phyloP scores from a whole-genome alignment of 805 yeast species.

The Metschnikowia drakensbergensis region DNA sequence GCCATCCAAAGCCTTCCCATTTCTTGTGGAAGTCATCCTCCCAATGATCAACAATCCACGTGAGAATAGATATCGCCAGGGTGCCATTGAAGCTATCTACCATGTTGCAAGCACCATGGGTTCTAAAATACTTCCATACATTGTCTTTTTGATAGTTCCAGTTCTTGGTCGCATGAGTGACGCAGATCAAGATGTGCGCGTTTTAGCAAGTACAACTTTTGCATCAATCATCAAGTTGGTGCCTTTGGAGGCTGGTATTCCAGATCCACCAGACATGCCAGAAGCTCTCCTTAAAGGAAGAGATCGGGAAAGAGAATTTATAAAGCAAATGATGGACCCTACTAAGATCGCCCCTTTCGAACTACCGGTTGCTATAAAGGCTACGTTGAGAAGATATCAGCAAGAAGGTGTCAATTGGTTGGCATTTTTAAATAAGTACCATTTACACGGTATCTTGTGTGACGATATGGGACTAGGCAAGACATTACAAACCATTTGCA shows the following conservation, averaged over 20 bases:
- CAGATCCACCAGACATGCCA: conserved; percentile 92
- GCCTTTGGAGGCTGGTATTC: conserved; percentile 95
- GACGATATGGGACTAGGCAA: conserved; percentile 99
- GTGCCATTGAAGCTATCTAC: conserved; percentile 87
- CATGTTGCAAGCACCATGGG: conserved; percentile 87
- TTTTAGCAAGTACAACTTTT: conserved; percentile 90
- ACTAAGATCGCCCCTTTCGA: conserved; percentile 82
- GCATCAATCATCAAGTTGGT: conserved; percentile 94
- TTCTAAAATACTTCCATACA: conserved; percentile 83
- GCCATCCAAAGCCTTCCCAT: conserved; percentile 71
- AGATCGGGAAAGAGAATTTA: conserved; percentile 89
- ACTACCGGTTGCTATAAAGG: conserved; percentile 87
- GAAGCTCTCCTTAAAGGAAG: conserved; percentile 78
- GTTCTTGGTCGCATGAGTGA: conserved; percentile 98
- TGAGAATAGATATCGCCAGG: conserved; percentile 72
- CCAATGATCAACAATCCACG: conserved; percentile 81
- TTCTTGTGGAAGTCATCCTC: conserved; percentile 68
- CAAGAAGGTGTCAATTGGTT: conserved; percentile 99
- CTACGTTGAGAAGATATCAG: conserved; percentile 89
- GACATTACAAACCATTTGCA: conserved; percentile 94
- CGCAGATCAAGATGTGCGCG: conserved; percentile 80
- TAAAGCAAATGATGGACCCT: conserved; percentile 97
- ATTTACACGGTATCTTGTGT: conserved; percentile 94
- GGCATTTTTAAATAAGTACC: conserved; percentile 90
- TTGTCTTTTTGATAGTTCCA: conserved; percentile 93